Conservation (phyloP, 2,329 filamentous ascomycete species). For the Exophiala oligosperma region DNA sequence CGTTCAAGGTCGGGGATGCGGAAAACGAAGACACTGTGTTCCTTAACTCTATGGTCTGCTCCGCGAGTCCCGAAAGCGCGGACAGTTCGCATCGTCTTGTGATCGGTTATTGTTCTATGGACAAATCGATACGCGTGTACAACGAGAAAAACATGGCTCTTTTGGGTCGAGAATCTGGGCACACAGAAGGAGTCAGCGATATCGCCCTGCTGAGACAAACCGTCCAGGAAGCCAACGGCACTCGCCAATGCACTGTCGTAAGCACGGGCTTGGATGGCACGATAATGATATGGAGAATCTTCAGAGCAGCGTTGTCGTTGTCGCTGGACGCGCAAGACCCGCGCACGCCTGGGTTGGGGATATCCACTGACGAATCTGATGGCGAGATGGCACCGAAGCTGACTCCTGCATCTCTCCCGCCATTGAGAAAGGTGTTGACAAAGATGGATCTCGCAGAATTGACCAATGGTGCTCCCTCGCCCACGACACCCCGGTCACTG, state of each 20-base stretch:
- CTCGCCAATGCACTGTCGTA: constrained; percentile 52
- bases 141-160: constrained; percentile 74
- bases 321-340: constrained; percentile 31
- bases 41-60: constrained; percentile 71
- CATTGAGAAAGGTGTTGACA: constrained; percentile 81
- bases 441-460: constrained; percentile 85
- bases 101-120: constrained; percentile 86
- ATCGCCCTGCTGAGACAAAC: constrained; percentile 65
- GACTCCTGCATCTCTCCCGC: constrained; percentile 62
- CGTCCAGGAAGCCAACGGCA: constrained; percentile 52
- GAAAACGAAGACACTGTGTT: constrained; percentile 79
- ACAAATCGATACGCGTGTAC: constrained; percentile 93
- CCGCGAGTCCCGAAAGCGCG: constrained; percentile 42
- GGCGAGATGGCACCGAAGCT: constrained; percentile 45
- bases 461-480: constrained; percentile 48
- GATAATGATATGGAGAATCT: constrained; percentile 72
- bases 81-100: constrained; percentile 60
- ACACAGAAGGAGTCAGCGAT: constrained; percentile 90
- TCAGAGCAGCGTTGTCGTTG: constrained; percentile 34
- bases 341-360: constrained; percentile 30
- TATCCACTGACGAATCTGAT: constrained; percentile 36
- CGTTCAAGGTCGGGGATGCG: constrained; percentile 81
- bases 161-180: constrained; percentile 87
- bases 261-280: constrained; percentile 79
- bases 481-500: constrained; percentile 42